Evolutionary conservation across 2,329 filamentous ascomycete genomes (phyloP).

Genomic region (Fusarium ambrosium): DNA sequence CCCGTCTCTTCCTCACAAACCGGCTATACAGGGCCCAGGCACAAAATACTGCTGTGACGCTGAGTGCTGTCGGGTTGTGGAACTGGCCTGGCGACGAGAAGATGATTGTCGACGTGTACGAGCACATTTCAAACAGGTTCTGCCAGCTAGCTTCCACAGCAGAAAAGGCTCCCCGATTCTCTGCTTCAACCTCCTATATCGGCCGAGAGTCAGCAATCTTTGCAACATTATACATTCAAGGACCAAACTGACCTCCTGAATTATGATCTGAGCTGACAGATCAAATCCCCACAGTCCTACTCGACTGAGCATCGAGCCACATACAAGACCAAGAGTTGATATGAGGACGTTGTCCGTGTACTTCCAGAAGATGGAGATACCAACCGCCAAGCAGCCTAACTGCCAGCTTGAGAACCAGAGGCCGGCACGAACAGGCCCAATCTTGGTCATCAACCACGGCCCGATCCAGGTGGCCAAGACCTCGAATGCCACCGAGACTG

Average conservation of each 20-base stretch:
- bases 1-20: constrained; percentile 50
- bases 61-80: constrained; percentile 71
- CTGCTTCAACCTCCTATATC: constrained; percentile 64
- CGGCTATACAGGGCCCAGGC: constrained; percentile 49
- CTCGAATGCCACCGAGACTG: constrained; percentile 67
- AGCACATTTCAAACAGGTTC: constrained; percentile 77
- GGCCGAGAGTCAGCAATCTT: constrained; percentile 13
- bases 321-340: constrained; percentile 63
- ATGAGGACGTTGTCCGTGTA: constrained; percentile 47
- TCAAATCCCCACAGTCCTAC: constrained; percentile 74
- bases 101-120: constrained; percentile 74
- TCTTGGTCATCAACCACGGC: constrained; percentile 66
- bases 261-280: constrained; percentile 69
- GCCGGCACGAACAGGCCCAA: constrained; percentile 73
- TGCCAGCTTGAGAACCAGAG: constrained; percentile 81
- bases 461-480: constrained; percentile 72
- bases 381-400: constrained; percentile 65
- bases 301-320: constrained; percentile 67
- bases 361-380: constrained; percentile 58
- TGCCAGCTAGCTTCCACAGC: constrained; percentile 76
- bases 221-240: not conserved
- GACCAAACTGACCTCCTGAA: constrained; percentile 67
- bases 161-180: constrained; percentile 77
- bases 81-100: constrained; percentile 76
- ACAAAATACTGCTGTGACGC: constrained; percentile 62